These are phyloP conservation scores for Coemansia sp. DNA, from an alignment of 192 early-diverging fungal species.

Conservation along the genomic window DNA sequence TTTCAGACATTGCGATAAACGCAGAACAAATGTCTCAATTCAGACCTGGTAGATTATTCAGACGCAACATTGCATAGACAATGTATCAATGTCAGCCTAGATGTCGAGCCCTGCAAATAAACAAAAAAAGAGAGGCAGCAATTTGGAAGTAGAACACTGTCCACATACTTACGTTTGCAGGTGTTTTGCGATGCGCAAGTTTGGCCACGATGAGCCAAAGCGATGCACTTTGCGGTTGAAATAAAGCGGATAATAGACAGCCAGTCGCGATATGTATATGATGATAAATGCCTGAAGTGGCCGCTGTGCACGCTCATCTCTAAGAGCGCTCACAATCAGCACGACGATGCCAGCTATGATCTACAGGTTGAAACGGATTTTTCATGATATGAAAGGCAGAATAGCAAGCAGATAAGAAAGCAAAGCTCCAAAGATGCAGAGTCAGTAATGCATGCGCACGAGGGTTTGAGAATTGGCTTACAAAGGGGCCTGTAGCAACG, in stretches of 20 bases:
- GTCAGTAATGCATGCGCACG: not conserved
- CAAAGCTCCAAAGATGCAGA: not conserved
- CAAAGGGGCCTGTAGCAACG: not conserved
- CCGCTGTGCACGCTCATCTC: conserved; percentile 50
- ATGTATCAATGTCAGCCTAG: too few relatives aligned
- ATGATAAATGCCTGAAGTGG: conserved; percentile 62
- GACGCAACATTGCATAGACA: too few relatives aligned
- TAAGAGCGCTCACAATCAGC: conserved; percentile 55
- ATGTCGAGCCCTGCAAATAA: not conserved
- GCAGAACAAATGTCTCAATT: not conserved
- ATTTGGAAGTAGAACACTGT: not conserved
- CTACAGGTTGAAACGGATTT: conserved; percentile 23
- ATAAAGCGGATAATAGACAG: conserved; percentile 64
- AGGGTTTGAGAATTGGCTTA: not conserved
- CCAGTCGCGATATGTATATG: conserved; percentile 59
- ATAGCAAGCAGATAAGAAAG: not conserved
- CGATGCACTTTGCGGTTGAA: conserved; percentile 62
- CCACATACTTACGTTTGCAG: conserved; percentile 16
- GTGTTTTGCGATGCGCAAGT: not conserved
- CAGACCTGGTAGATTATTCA: not conserved
- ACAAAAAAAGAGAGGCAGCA: not conserved
- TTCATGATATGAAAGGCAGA: not conserved
- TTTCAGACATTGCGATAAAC: not conserved
- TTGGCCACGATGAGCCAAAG: not conserved
- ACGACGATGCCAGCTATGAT: conserved; percentile 57